phyloP scores from a whole-genome alignment of 306 rosid species.

The Spatholobus suberectus region DNA sequence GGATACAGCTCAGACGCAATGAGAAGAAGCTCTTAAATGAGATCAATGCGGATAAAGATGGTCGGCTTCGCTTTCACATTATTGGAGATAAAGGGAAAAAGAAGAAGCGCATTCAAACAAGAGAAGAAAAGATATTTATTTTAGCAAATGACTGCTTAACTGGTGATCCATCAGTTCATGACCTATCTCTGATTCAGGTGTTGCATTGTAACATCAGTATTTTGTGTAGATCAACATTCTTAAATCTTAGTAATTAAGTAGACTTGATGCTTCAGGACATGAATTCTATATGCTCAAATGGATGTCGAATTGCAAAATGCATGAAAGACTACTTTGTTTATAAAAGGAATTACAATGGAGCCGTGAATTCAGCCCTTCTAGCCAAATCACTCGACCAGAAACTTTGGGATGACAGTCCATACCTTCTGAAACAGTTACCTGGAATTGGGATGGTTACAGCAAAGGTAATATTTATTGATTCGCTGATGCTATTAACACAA shows the following conservation, averaged over 20 bases:
- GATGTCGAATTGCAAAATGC: constrained; percentile 91
- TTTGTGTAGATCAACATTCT: constrained; percentile 34
- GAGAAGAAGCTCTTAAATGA: constrained; percentile 93
- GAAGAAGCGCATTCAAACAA: constrained; percentile 91
- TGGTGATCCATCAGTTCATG: constrained; percentile 89
- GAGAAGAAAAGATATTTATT: constrained; percentile 93
- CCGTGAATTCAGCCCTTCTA: constrained; percentile 73
- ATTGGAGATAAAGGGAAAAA: constrained; percentile 76
- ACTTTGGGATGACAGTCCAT: constrained; percentile 98
- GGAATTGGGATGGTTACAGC: constrained; percentile 99
- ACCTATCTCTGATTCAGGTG: constrained; percentile 91
- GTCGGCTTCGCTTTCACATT: constrained; percentile 88
- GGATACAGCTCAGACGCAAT: constrained; percentile 98
- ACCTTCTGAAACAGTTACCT: constrained; percentile 91
- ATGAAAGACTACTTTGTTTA: constrained; percentile 88
- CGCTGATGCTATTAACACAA: constrained; percentile 23
- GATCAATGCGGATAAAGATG: constrained; percentile 83
- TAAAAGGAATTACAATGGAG: constrained; percentile 85
- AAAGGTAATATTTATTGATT: constrained; percentile 59
- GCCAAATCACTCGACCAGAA: constrained; percentile 88
- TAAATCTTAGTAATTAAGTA: constrained; percentile 32
- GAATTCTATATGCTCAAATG: constrained; percentile 93
- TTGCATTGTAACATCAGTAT: constrained; percentile 32
- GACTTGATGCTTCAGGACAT: constrained; percentile 66
- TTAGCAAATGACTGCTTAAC: constrained; percentile 94